Percentiles rank a stretch among this genome's conserved stretches.
phyloP scores from a whole-genome alignment of 805 yeast species.

The Ogataea zsoltii region DNA sequence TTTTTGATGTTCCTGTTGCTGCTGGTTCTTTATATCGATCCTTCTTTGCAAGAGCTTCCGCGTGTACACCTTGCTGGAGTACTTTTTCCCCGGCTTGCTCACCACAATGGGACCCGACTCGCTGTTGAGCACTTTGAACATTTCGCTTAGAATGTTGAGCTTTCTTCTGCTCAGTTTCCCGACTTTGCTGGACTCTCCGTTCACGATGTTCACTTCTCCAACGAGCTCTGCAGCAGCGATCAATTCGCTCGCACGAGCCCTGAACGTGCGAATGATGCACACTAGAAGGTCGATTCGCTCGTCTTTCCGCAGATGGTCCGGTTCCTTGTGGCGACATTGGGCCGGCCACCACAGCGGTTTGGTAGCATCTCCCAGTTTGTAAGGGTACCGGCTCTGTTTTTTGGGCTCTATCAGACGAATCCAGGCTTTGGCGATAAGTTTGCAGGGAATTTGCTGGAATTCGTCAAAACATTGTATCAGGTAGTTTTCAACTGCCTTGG shows the following conservation, averaged over 20 bases:
- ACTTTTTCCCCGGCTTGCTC: conserved; percentile 34
- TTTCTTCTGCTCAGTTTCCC: conserved; percentile 27
- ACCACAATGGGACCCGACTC: conserved; percentile 19
- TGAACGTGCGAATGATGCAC: conserved; percentile 35
- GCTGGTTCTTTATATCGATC: conserved; percentile 4
- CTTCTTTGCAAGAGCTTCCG: conserved; percentile 14
- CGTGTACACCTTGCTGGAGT: conserved; percentile 29
- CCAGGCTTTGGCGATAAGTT: conserved; percentile 65
- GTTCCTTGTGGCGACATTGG: conserved; percentile 61
- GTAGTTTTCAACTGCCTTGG: conserved; percentile 24
- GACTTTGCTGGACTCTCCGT: conserved; percentile 14
- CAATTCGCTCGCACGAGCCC: conserved; percentile 21
- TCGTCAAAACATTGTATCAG: conserved; percentile 35
- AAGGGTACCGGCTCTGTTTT: conserved; percentile 65
- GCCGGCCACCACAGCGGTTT: conserved; percentile 77
- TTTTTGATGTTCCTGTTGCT: conserved; percentile 1
- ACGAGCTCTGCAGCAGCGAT: conserved; percentile 24
- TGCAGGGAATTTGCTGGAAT: conserved; percentile 57
- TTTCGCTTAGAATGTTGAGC: conserved; percentile 24
- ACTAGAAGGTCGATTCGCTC: conserved; percentile 55
- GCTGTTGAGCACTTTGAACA: conserved; percentile 26
- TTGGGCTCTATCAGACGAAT: conserved; percentile 63
- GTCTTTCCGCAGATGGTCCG: conserved; percentile 66
- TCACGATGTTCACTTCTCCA: conserved; percentile 23
- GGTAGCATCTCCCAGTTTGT: conserved; percentile 48